Evolutionary conservation across 192 early-diverging fungal genomes (phyloP).

Genomic region (Rhizoclosmatium globosum): DNA sequence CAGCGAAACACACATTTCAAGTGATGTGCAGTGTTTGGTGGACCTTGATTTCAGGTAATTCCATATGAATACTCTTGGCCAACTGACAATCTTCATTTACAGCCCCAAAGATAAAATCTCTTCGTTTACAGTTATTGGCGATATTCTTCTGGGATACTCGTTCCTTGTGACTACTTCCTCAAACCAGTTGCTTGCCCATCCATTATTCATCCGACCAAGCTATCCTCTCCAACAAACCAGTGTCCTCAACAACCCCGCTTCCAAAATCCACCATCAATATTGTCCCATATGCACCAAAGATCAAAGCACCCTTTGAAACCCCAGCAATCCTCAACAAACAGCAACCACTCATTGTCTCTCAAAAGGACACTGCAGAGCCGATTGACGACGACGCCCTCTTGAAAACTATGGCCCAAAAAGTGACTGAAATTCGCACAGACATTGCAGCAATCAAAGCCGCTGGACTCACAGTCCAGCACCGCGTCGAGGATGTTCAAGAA

Average conservation of each 20-base stretch:
- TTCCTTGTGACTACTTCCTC: slow-evolving; percentile 6
- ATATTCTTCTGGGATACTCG: slow-evolving; percentile 20
- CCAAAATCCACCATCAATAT: slow-evolving; percentile 1
- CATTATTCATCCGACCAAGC: slow-evolving; percentile 1
- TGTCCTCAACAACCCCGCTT: background rate
- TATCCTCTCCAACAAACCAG: background rate
- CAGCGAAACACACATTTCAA: slow-evolving; percentile 4
- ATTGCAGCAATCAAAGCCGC: slow-evolving; percentile 8
- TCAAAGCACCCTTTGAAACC: slow-evolving; percentile 20
- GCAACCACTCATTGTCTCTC: slow-evolving; percentile 3
- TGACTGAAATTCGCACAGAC: background rate
- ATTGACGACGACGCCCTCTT: slow-evolving; percentile 13
- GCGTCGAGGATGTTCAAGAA: slow-evolving; percentile 29
- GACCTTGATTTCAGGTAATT: background rate
- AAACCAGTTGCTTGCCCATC: background rate
- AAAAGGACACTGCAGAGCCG: background rate
- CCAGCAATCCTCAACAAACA: slow-evolving; percentile 8
- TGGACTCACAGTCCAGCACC: slow-evolving; percentile 3
- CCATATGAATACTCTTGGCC: background rate
- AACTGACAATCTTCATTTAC: background rate
- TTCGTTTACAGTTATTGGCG: slow-evolving; percentile 23
- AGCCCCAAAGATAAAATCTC: background rate
- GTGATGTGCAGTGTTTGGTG: slow-evolving; percentile 16
- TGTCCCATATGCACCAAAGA: slow-evolving; percentile 1
- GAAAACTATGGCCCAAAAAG: slow-evolving; percentile 17